Percentiles rank a stretch among this genome's conserved stretches.
phyloP scores from a whole-genome alignment of 1,284 basidiomycete species.

The Tilletia walkeri region DNA sequence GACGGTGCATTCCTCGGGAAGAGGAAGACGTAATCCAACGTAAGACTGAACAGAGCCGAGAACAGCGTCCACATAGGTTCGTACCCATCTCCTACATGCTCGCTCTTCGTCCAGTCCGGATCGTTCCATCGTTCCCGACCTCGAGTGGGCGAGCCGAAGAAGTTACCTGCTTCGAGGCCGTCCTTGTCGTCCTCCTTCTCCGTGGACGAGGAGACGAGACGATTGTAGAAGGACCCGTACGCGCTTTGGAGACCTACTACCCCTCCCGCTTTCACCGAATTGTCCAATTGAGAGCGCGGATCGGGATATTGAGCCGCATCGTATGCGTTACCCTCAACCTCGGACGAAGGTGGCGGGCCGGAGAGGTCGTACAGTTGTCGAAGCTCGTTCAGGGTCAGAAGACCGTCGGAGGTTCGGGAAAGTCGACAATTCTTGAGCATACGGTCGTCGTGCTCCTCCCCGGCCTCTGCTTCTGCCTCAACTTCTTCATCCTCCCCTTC shows the following conservation, averaged over 20 bases:
- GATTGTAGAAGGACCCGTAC: conserved; percentile 61
- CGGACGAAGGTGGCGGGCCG: conserved; percentile 28
- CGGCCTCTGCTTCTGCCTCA: conserved; percentile 20
- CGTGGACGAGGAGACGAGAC: conserved; percentile 22
- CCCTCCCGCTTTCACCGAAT: neutral
- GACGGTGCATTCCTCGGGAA: conserved; percentile 44
- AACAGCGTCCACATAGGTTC: conserved; percentile 55
- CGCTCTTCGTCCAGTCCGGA: conserved; percentile 27
- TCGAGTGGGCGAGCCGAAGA: conserved; percentile 35
- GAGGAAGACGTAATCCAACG: conserved; percentile 73
- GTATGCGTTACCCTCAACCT: neutral
- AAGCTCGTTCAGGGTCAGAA: conserved; percentile 69
- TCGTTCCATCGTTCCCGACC: conserved; percentile 47
- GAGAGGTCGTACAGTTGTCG: conserved; percentile 60
- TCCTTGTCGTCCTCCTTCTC: neutral
- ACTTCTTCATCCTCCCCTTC: conserved; percentile 22
- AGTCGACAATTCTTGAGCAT: conserved; percentile 74
- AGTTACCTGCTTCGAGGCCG: conserved; percentile 34
- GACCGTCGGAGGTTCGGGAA: conserved; percentile 67
- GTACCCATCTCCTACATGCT: conserved; percentile 35
- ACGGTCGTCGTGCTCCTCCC: conserved; percentile 59
- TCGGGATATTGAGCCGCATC: neutral
- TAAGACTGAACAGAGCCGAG: conserved; percentile 48
- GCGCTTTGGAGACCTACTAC: conserved; percentile 28
- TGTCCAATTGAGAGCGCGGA: neutral